Evolutionary conservation across 2,329 filamentous ascomycete genomes (phyloP).

Genomic region (Didymellaceae sp.): DNA sequence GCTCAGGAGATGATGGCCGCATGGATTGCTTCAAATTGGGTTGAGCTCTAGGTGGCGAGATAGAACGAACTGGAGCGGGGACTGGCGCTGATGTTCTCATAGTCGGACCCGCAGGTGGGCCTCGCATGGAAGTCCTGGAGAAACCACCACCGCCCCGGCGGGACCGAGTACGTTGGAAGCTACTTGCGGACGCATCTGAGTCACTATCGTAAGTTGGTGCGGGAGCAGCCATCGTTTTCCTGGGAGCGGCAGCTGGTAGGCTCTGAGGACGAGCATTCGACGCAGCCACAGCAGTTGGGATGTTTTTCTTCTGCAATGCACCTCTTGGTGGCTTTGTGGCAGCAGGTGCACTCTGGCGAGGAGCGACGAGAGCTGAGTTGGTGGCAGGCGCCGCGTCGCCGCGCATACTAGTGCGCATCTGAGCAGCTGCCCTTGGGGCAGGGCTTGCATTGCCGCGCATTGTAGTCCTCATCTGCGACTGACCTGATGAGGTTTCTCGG

Average conservation of each 20-base stretch:
- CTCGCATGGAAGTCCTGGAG: slow-evolving; percentile 77
- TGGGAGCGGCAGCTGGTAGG: slow-evolving; percentile 23
- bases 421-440: slow-evolving; percentile 19
- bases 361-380: slow-evolving; percentile 41
- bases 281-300: slow-evolving; percentile 34
- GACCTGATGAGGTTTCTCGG: slow-evolving; percentile 16
- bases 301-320: slow-evolving; percentile 49
- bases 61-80: slow-evolving; percentile 48
- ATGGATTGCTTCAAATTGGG: slow-evolving; percentile 42
- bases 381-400: slow-evolving; percentile 32
- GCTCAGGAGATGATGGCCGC: slow-evolving; percentile 42
- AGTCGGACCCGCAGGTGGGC: slow-evolving; percentile 36
- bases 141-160: slow-evolving; percentile 56
- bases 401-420: slow-evolving; percentile 51
- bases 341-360: slow-evolving; percentile 40
- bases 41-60: slow-evolving; percentile 41
- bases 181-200: slow-evolving; percentile 65
- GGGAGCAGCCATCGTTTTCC: slow-evolving; percentile 30
- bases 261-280: slow-evolving; percentile 38
- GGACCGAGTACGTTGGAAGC: slow-evolving; percentile 71
- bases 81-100: slow-evolving; percentile 35
- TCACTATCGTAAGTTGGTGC: slow-evolving; percentile 49
- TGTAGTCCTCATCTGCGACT: slow-evolving; percentile 41
- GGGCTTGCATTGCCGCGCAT: slow-evolving; percentile 36
- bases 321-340: slow-evolving; percentile 40